These are phyloP conservation scores for Arxiozyma telluris DNA, from an alignment of 1,139 yeast genomes.

Conservation along the genomic window DNA sequence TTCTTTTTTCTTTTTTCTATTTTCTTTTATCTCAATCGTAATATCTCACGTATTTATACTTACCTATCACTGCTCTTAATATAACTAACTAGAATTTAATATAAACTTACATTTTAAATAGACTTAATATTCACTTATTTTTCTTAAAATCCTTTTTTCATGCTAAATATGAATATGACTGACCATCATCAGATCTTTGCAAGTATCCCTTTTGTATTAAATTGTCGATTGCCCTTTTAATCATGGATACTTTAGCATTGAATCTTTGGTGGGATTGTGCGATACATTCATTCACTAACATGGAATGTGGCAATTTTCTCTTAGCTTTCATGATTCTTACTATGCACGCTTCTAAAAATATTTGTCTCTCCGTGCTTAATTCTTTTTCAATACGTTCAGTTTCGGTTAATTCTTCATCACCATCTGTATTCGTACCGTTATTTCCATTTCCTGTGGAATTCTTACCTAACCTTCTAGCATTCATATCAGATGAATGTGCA, in stretches of 20 bases:
- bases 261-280: slow-evolving; percentile 81
- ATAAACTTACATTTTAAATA: too few relatives aligned
- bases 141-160: slow-evolving; percentile 4
- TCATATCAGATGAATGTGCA: slow-evolving; percentile 10
- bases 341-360: slow-evolving; percentile 83
- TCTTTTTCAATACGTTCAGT: slow-evolving; percentile 77
- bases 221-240: slow-evolving; percentile 77
- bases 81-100: background rate
- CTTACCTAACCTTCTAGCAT: slow-evolving; percentile 7
- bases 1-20: too few relatives aligned
- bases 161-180: slow-evolving; percentile 74
- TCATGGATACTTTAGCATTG: slow-evolving; percentile 75
- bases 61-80: background rate
- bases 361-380: slow-evolving; percentile 77
- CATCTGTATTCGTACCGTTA: background rate
- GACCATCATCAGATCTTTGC: slow-evolving; percentile 60
- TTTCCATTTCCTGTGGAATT: slow-evolving; percentile 4
- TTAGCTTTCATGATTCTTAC: slow-evolving; percentile 96
- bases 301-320: slow-evolving; percentile 67
- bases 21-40: too few relatives aligned
- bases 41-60: too few relatives aligned
- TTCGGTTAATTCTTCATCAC: slow-evolving; percentile 35
- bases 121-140: background rate
- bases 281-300: slow-evolving; percentile 78
- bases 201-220: slow-evolving; percentile 82